A percentile compares a stretch with the other conserved stretches of the same genome.
phyloP scores from a whole-genome alignment of 2,329 filamentous ascomycete species.

The Trichoderma sp. region DNA sequence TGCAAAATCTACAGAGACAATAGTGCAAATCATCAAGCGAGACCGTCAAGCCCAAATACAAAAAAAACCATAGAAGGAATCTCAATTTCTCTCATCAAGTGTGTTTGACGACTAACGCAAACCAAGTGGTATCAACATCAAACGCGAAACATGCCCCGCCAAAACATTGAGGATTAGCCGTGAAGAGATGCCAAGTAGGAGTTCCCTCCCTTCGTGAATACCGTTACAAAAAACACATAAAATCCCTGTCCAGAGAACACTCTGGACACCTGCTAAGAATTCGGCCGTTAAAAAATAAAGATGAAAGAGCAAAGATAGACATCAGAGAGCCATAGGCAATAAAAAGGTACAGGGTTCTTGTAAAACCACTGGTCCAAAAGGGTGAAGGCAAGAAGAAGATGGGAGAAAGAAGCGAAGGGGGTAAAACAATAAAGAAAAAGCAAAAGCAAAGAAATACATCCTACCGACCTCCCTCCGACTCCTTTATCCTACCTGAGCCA shows the following conservation, averaged over 20 bases:
- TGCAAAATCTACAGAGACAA: background rate
- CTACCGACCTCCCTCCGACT: constrained; percentile 33
- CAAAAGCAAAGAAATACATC: background rate
- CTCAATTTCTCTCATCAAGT: constrained; percentile 19
- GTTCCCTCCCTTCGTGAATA: constrained; percentile 15
- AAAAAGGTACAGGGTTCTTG: background rate
- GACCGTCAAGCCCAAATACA: background rate
- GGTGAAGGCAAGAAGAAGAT: background rate
- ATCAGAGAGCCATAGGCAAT: background rate
- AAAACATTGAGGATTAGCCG: constrained; percentile 8
- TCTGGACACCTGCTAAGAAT: constrained; percentile 6
- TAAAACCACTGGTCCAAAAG: background rate
- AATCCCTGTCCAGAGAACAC: constrained; percentile 5
- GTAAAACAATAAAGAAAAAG: background rate
- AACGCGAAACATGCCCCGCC: constrained; percentile 14
- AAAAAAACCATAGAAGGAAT: background rate
- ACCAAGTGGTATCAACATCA: constrained; percentile 24
- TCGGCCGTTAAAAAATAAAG: constrained; percentile 15
- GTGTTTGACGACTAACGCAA: constrained; percentile 20
- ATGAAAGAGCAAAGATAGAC: background rate
- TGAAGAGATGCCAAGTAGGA: constrained; percentile 17
- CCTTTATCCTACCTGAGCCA: constrained; percentile 43
- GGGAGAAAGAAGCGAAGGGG: background rate
- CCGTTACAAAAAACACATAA: constrained; percentile 1
- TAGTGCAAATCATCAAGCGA: background rate